Conservation (phyloP, 1,139 yeast genomes). For the Kodamaea alishanica region DNA sequence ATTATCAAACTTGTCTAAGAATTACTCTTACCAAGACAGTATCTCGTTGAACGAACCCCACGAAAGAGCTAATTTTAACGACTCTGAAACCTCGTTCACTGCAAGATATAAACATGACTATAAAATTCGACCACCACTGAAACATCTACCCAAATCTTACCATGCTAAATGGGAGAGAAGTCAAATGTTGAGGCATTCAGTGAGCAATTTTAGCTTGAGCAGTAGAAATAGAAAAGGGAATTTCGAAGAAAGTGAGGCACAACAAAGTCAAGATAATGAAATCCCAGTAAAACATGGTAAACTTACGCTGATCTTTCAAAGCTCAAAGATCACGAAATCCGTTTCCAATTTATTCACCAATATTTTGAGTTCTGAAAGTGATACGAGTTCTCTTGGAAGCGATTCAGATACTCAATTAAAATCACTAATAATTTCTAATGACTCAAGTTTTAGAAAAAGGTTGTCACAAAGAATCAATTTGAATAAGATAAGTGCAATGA, state of each 20-base stretch:
- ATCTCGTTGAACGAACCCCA: no score
- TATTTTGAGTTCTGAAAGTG: neutral
- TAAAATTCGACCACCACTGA: slow-evolving; percentile 13
- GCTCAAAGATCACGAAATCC: neutral
- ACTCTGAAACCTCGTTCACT: neutral
- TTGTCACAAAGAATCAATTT: no score
- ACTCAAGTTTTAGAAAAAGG: no score
- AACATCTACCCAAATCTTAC: slow-evolving; percentile 11
- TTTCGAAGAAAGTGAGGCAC: neutral
- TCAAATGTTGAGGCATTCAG: slow-evolving; percentile 20
- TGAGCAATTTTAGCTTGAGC: slow-evolving; percentile 4
- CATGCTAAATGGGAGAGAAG: slow-evolving; percentile 23
- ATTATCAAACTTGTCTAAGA: neutral
- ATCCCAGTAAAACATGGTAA: no score
- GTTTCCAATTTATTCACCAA: neutral
- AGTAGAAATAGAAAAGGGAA: neutral
- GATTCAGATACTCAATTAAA: no score
- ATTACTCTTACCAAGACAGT: neutral
- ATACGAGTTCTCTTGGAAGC: no score
- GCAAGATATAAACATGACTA: neutral
- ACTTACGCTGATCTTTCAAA: no score
- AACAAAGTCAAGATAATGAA: neutral
- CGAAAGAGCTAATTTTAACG: no score
- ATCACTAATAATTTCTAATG: no score
- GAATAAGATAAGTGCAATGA: no score